phyloP scores from a whole-genome alignment of 2,329 filamentous ascomycete genomes.

The Pyrenochaeta sp. region DNA sequence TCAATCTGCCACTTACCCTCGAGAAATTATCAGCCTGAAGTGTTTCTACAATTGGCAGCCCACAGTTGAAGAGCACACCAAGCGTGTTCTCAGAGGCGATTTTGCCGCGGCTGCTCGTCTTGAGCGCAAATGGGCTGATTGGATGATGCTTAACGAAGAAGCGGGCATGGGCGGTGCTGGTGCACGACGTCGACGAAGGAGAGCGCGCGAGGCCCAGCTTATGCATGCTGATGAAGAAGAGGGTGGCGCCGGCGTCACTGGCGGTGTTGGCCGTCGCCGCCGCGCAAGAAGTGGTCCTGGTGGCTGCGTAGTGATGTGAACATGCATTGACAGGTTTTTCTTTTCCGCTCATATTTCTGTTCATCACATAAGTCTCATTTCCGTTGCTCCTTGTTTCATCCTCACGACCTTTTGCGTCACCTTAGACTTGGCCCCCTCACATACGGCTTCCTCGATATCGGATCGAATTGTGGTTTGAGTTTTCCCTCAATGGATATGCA shows the following conservation, averaged over 20 bases:
- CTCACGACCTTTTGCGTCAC: neutral
- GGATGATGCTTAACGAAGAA: slow-evolving; percentile 92
- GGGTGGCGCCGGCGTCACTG: slow-evolving; percentile 52
- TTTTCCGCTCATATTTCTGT: neutral
- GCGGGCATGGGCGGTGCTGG: slow-evolving; percentile 72
- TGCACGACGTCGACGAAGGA: slow-evolving; percentile 73
- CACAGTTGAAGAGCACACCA: slow-evolving; percentile 92
- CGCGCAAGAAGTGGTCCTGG: slow-evolving; percentile 58
- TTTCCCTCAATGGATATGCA: slow-evolving; percentile 1
- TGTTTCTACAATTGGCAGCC: slow-evolving; percentile 96
- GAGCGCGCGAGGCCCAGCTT: slow-evolving; percentile 82
- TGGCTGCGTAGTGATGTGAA: slow-evolving; percentile 59
- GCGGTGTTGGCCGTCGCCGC: slow-evolving; percentile 53
- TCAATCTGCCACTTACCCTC: slow-evolving; percentile 66
- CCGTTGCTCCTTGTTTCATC: too few relatives aligned
- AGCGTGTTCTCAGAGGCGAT: slow-evolving; percentile 81
- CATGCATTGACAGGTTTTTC: neutral
- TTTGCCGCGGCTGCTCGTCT: slow-evolving; percentile 77
- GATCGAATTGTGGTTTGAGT: neutral
- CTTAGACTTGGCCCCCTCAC: neutral
- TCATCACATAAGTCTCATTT: neutral
- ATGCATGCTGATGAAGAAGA: slow-evolving; percentile 84
- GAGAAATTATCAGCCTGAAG: slow-evolving; percentile 84
- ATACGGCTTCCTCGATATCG: too few relatives aligned
- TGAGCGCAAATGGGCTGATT: slow-evolving; percentile 91